Conservation (phyloP, 2,329 filamentous ascomycete genomes). For the Claviceps quebecensis region DNA sequence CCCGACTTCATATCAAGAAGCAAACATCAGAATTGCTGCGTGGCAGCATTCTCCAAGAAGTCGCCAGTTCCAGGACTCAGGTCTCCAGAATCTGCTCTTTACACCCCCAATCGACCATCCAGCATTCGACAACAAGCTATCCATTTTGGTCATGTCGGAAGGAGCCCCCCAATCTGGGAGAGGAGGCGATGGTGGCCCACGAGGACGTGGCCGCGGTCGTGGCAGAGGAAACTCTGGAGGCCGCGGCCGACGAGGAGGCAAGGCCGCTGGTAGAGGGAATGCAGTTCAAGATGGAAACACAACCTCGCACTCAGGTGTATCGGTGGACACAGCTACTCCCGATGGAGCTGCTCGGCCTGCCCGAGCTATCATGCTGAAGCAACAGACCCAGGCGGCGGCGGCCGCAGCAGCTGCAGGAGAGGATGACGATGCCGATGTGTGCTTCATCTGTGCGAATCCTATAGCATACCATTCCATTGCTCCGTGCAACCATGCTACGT, state of each 20-base stretch:
- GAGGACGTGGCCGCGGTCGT: constrained; percentile 28
- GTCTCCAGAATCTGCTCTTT: neutral
- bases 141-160: constrained; percentile 8
- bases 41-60: neutral
- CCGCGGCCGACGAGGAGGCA: constrained; percentile 15
- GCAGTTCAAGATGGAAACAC: constrained; percentile 6
- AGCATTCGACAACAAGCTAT: neutral
- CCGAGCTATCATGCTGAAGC: constrained; percentile 14
- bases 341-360: constrained; percentile 19
- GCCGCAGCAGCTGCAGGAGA: constrained; percentile 15
- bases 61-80: neutral
- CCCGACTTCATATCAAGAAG: neutral
- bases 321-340: constrained; percentile 16
- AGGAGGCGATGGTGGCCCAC: constrained; percentile 19
- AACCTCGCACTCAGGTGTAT: constrained; percentile 3
- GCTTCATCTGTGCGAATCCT: constrained; percentile 92
- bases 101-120: neutral
- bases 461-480: constrained; percentile 79
- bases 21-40: neutral
- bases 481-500: constrained; percentile 92
- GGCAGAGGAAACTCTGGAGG: constrained; percentile 2
- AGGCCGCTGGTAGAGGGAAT: constrained; percentile 9
- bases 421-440: constrained; percentile 58
- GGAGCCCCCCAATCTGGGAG: constrained; percentile 12
- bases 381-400: constrained; percentile 8